Base-by-base conservation (phyloP, 768 basidiomycete genomes). In the Clavulina sp. region DNA sequence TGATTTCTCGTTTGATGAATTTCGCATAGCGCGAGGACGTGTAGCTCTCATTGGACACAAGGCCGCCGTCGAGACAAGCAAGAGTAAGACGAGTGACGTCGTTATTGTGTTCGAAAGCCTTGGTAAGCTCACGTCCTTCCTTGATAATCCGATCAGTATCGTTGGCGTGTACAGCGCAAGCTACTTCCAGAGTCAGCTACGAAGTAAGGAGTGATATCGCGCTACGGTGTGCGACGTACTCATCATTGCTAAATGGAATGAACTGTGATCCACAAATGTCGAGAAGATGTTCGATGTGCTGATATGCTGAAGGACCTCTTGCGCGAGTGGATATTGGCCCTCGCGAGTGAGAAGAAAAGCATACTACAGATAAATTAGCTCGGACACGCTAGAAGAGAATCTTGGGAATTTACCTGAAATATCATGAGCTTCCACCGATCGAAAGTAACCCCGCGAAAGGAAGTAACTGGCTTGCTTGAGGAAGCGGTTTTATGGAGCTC, bases 361-460 rank as follows among this genome's bases (percentile, higher is more conserved):
- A 60, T 86, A 85, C 88, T 92, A 41, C 30, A 3, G 5, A 38
- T 19, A 32, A 31, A 13, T n/a, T 6, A 30, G 26, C 60, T 4
- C 56, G 41, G 40, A 64, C 60, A 54, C 65, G 65, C 48, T 66
- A 61, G 6, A 31, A n/a, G 31, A 4, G 28, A 29, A 34, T 21
- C 18, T 13, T 9, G 19, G 4, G 16, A 9, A 61, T 70, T 47
- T 49, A 88, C 93, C 71, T 91, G 84, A 69, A 95, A 77, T 61
- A 89, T 79, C 36, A 96, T 60, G 16, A 71, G 70, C 46, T 93
- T 62, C 93, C 93, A 99, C 49, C 83, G 78, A 51, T 83, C 81
- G 58, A 88, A 87, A 3, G 71, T 71, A 32, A 93, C 70, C 0
- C 85, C 84, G 7, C 92, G 79, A 63, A 92, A 96, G 0, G 28